Conservation (phyloP, 2,329 filamentous ascomycete species). For the Emydomyces testavorans region DNA sequence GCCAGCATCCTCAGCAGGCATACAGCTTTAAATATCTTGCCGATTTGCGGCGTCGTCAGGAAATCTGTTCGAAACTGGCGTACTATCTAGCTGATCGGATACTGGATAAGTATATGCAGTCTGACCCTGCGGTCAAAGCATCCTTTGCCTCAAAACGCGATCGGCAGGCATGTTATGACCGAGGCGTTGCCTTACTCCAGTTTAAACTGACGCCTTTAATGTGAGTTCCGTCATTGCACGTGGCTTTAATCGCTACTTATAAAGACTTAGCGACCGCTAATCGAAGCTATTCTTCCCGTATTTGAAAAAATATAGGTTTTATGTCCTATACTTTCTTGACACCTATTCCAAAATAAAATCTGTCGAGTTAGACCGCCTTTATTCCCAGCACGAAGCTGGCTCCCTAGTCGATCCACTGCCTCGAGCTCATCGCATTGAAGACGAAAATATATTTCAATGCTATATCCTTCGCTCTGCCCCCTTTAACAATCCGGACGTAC, state of each 20-base stretch:
- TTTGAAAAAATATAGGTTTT: conserved; percentile 25
- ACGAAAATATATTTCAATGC: conserved; percentile 30
- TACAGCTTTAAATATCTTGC: conserved; percentile 35
- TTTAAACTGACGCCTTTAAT: conserved; percentile 34
- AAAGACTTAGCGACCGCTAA: no score
- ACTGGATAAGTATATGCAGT: conserved; percentile 30
- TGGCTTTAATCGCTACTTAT: not conserved
- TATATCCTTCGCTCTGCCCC: conserved; percentile 31
- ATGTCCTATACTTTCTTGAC: conserved; percentile 33
- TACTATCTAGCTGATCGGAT: conserved; percentile 34
- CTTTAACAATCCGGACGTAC: conserved; percentile 30
- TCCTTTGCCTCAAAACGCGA: conserved; percentile 27
- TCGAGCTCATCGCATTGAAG: conserved; percentile 24
- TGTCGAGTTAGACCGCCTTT: conserved; percentile 29
- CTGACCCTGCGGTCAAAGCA: conserved; percentile 24
- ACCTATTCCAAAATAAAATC: conserved; percentile 30
- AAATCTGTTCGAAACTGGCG: conserved; percentile 30
- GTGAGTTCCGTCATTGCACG: conserved; percentile 17
- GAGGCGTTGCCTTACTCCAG: conserved; percentile 26
- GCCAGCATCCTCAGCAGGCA: conserved; percentile 24
- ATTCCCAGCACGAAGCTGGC: conserved; percentile 31
- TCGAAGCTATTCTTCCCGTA: not conserved
- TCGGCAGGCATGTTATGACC: conserved; percentile 26
- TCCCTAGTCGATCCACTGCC: conserved; percentile 30
- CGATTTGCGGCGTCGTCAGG: conserved; percentile 29